These are phyloP conservation scores for Tirmania nivea DNA, from an alignment of 495 filamentous ascomycete genomes.

Conservation along the genomic window DNA sequence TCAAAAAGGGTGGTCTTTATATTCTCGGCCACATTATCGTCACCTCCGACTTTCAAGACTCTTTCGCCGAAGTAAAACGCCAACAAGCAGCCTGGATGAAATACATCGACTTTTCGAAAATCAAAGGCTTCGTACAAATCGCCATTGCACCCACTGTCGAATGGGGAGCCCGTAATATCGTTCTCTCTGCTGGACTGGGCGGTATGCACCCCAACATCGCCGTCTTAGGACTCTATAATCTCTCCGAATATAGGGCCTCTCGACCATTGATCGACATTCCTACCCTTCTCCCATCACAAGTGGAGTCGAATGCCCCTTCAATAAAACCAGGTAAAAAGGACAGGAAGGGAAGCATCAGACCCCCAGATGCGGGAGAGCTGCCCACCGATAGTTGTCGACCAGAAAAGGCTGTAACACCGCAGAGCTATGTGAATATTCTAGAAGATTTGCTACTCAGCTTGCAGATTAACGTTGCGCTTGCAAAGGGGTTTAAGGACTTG, in stretches of 20 bases:
- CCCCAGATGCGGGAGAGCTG: constrained; percentile 28
- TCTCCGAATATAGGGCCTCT: constrained; percentile 44
- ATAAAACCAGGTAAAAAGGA: constrained; percentile 1
- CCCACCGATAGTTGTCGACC: constrained; percentile 39
- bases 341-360: constrained; percentile 16
- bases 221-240: constrained; percentile 49
- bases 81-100: constrained; percentile 70
- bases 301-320: neutral
- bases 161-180: constrained; percentile 68
- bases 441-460: constrained; percentile 61
- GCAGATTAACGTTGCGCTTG: constrained; percentile 68
- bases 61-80: constrained; percentile 58
- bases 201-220: constrained; percentile 83
- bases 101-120: constrained; percentile 65
- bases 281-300: neutral
- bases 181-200: constrained; percentile 62
- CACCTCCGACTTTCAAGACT: constrained; percentile 53
- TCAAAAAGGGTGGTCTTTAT: constrained; percentile 74
- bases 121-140: constrained; percentile 78
- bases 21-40: constrained; percentile 76
- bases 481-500: constrained; percentile 57
- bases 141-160: constrained; percentile 60
- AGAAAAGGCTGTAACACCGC: constrained; percentile 39
- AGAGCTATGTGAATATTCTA: constrained; percentile 59
- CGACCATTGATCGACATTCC: constrained; percentile 31